A percentile compares a stretch with the other conserved stretches of the same genome.
These are phyloP conservation scores for Ceratobasidium sp. DNA, from an alignment of 1,284 basidiomycete genomes.

Conservation along the genomic window DNA sequence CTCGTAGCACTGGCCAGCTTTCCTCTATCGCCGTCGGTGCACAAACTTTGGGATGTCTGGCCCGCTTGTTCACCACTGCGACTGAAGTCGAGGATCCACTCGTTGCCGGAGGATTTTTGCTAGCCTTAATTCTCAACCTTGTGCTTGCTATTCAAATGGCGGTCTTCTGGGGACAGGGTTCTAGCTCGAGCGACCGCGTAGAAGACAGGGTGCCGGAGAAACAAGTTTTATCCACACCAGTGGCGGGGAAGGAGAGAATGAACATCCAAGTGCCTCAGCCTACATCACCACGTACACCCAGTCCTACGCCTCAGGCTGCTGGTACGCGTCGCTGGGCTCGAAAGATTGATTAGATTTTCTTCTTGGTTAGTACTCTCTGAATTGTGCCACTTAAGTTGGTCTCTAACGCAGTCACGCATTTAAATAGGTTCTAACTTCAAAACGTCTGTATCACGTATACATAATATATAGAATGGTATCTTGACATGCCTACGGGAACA, in stretches of 20 bases:
- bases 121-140: conserved; percentile 83
- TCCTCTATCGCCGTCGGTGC: conserved; percentile 89
- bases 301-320: conserved; percentile 31
- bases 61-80: conserved; percentile 88
- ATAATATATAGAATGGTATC: conserved; percentile 13
- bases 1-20: conserved; percentile 87
- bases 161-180: conserved; percentile 80
- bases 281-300: conserved; percentile 26
- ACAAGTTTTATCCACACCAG: conserved; percentile 10
- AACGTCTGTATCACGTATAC: conserved; percentile 7
- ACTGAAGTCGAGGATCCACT: conserved; percentile 86
- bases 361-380: not conserved
- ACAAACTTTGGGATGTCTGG: conserved; percentile 86
- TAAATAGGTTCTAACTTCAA: conserved; percentile 15
- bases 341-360: conserved; percentile 33
- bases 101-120: conserved; percentile 82
- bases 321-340: conserved; percentile 40
- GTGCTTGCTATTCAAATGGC: conserved; percentile 85
- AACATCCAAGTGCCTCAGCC: conserved; percentile 38
- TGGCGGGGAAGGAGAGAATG: conserved; percentile 23
- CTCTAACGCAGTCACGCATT: not conserved
- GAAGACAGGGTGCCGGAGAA: conserved; percentile 23
- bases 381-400: not conserved
- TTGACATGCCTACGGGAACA: not conserved
- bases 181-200: conserved; percentile 49